Evolutionary conservation across 495 filamentous ascomycete genomes (phyloP), one percentile per base, ranked within the genome.

Genomic region (Clavariopsis aquatica): DNA sequence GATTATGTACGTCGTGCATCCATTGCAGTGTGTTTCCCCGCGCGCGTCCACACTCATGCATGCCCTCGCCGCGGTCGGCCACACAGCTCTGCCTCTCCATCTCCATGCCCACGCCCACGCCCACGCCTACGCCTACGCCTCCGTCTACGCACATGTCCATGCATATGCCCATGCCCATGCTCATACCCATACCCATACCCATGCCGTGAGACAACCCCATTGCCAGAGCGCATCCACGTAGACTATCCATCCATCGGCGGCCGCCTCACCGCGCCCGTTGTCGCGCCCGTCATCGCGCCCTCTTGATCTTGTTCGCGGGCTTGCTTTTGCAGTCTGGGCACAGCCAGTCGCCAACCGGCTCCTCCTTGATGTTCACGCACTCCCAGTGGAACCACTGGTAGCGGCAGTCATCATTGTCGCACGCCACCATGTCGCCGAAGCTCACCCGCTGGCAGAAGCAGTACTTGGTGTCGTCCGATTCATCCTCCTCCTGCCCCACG

Each of bases 341-440:
- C 72, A 89, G 93, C 94, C 94, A 98, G 49, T 86, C 92, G 22
- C 93, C 94, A 53, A 85, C 85, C 2, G 94, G 94, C 76, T 98
- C 93, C 60, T 85, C 85, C 65, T 87, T 93, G 65, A 98, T 79
- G 1, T 91, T 90, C 53, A 98, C 93, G 73, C 94, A 98, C 65
- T 82, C 87, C 92, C 93, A 98, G 79, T 98, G 94, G 76, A 98
- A 98, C 94, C 94, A 98, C 78, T 98, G 93, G 74, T 86, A 94
- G 24, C 88, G 85, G 78, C 94, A 98, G 59, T 87, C 81, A 47
- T 91, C 88, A 68, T 98, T 96, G 77, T 98, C 94, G 76, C 94
- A 98, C 2, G 92, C 94, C 29, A 98, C 93, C 94, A 98, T 98
- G 72, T 97, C 90, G 43, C 94, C 94, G 78, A 89, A 93, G 75